Percentiles rank a stretch among this genome's conserved stretches.
Conservation (phyloP, 2,329 filamentous ascomycete genomes). For the Colletotrichum zoysiae region DNA sequence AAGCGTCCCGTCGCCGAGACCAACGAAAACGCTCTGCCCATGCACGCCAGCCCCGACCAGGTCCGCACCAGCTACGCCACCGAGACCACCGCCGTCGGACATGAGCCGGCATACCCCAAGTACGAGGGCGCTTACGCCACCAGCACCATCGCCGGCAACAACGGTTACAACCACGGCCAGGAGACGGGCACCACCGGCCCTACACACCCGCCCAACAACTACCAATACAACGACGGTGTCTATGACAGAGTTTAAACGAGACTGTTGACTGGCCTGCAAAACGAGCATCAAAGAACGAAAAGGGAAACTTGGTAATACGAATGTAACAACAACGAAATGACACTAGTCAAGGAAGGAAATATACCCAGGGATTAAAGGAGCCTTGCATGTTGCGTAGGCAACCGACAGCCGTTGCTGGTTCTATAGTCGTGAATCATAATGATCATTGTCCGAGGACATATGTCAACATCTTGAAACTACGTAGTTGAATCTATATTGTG, state of each 20-base stretch:
- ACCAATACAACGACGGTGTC: constrained; percentile 55
- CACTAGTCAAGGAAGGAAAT: constrained; percentile 11
- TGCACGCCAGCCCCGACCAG: constrained; percentile 56
- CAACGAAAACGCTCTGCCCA: constrained; percentile 52
- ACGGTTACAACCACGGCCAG: constrained; percentile 30
- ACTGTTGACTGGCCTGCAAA: constrained; percentile 19
- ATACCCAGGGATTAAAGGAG: constrained; percentile 34
- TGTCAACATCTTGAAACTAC: neutral
- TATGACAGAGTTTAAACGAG: constrained; percentile 45
- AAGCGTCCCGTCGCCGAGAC: constrained; percentile 48
- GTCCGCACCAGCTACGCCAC: constrained; percentile 60
- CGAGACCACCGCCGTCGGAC: constrained; percentile 52
- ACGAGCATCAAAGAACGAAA: constrained; percentile 31
- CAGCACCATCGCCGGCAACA: neutral
- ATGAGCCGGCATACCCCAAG: constrained; percentile 44
- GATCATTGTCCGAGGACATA: neutral
- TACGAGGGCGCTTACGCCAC: constrained; percentile 31
- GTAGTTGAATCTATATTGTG: neutral
- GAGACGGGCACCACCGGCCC: constrained; percentile 32
- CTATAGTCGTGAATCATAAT: constrained; percentile 1
- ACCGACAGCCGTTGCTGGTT: constrained; percentile 4
- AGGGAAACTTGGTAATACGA: constrained; percentile 38
- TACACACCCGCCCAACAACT: constrained; percentile 43
- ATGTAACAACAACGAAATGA: neutral
- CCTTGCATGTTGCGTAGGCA: neutral